Base-by-base conservation (phyloP, 768 basidiomycete species). In the Naganishia randhawae region DNA sequence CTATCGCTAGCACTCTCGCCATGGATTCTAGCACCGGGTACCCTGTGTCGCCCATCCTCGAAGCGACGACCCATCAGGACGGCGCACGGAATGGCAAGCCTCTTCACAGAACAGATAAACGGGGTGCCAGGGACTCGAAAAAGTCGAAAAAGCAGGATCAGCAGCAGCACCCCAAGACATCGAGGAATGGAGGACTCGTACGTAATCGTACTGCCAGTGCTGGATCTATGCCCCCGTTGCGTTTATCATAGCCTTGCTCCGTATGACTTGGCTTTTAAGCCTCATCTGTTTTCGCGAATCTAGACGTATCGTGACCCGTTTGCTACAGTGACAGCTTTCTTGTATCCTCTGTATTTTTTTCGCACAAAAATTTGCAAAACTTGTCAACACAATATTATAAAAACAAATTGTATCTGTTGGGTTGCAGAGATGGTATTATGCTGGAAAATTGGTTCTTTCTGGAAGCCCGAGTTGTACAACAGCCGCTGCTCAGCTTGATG, bases 1-100 rank as follows among this genome's bases (percentile, higher is more conserved):
- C 68, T 25, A 69, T 69, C 61, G 53, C 62, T 13, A 55, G 63
- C n/a, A 69, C 69, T 0, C 54, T 69, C 27, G 67, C 67, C 22
- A 42, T 64, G 50, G 69, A 55, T 19, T 31, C 37, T 1, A 32
- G 39, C 32, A 53, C 50, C 25, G 50, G 33, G 16, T 55, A 65
- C 41, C 53, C 65, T n/a, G 62, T 57, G 10, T 69, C 69, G 3
- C 69, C 69, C 9, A 35, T 69, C 3, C 54, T 69, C 4, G 51
- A 65, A 25, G 50, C 64, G 10, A 64, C 55, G 32, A 19, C n/a
- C n/a, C n/a, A 57, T 54, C 63, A 69, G 42, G 50, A 63, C 27
- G 42, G 25, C n/a, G 19, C 11, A 22, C n/a, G 45, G 19, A 48
- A 48, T 22, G 45, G 45, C 19, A 48, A 48, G 25, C n/a, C 45